These are phyloP conservation scores for Calonectria crousiana DNA, from an alignment of 2,329 filamentous ascomycete species.

Conservation along the genomic window DNA sequence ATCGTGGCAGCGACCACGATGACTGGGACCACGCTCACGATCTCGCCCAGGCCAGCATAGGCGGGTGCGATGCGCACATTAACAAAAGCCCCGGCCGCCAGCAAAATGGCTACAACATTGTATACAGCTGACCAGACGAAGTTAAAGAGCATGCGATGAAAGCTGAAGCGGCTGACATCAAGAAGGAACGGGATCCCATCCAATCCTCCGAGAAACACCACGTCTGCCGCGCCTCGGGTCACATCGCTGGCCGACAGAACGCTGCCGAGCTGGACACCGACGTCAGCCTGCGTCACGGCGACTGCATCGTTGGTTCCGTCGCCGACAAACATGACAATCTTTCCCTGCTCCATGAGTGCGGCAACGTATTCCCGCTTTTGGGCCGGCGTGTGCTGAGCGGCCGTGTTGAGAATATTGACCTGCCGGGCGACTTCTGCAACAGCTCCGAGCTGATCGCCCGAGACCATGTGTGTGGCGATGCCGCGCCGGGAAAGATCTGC, in stretches of 20 bases:
- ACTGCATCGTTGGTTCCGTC: constrained; percentile 75
- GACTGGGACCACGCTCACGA: constrained; percentile 74
- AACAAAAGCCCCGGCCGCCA: constrained; percentile 71
- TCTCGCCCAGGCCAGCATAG: constrained; percentile 72
- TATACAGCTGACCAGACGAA: constrained; percentile 73
- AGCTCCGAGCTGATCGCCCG: constrained; percentile 65
- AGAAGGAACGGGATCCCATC: constrained; percentile 64
- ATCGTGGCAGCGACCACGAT: constrained; percentile 53
- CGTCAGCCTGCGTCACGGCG: constrained; percentile 69
- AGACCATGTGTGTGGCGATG: constrained; percentile 67
- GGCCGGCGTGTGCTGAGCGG: constrained; percentile 60
- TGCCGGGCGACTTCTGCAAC: constrained; percentile 63
- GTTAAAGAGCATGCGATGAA: constrained; percentile 67
- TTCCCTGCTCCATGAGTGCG: constrained; percentile 39
- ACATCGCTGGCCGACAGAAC: constrained; percentile 59
- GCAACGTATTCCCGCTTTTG: constrained; percentile 67
- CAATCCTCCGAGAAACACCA: constrained; percentile 67
- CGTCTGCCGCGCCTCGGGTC: constrained; percentile 67
- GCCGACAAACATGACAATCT: constrained; percentile 67
- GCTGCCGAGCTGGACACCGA: constrained; percentile 69
- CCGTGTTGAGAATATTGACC: constrained; percentile 53
- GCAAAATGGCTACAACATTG: constrained; percentile 70
- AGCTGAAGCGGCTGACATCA: constrained; percentile 54
- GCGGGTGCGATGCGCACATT: constrained; percentile 61
- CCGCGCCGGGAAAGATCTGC: constrained; percentile 56